Conservation (phyloP, 208 protist species). For the Entamoeba histolytica region DNA sequence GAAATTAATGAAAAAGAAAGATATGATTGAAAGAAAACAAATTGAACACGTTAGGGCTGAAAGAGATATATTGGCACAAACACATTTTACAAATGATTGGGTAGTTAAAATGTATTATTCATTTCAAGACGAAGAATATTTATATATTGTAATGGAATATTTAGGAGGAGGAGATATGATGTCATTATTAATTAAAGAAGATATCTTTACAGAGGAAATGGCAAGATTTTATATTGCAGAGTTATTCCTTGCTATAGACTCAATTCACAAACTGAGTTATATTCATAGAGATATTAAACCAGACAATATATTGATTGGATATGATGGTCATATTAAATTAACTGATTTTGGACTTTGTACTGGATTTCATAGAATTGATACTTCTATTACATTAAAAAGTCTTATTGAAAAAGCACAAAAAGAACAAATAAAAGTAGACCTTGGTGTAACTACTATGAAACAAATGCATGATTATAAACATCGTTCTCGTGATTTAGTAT, state of each 20-base stretch:
- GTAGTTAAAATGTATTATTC: conserved; percentile 42
- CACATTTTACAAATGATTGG: conserved; percentile 29
- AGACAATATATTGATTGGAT: conserved; percentile 30
- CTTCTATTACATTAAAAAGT: not conserved
- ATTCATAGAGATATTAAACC: conserved; percentile 41
- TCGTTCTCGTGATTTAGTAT: not conserved
- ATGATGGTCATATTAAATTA: conserved; percentile 33
- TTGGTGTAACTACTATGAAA: not conserved
- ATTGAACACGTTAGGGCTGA: conserved; percentile 38
- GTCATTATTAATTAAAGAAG: conserved; percentile 38
- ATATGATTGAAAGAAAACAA: conserved; percentile 59
- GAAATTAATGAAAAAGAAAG: conserved; percentile 56
- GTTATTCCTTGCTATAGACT: conserved; percentile 37
- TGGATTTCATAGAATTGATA: not conserved
- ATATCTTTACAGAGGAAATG: conserved; percentile 39
- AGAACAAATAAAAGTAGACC: not conserved
- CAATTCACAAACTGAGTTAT: conserved; percentile 37
- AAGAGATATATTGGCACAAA: conserved; percentile 29
- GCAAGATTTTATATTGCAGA: conserved; percentile 47
- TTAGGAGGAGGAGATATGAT: conserved; percentile 48
- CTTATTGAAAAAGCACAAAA: not conserved
- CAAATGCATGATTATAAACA: not conserved
- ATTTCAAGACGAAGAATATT: conserved; percentile 42
- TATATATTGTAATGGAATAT: conserved; percentile 56
- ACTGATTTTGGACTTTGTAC: conserved; percentile 36